These are phyloP conservation scores for Populus euphratica DNA, from an alignment of 345 rosid species.

Conservation along the genomic window DNA sequence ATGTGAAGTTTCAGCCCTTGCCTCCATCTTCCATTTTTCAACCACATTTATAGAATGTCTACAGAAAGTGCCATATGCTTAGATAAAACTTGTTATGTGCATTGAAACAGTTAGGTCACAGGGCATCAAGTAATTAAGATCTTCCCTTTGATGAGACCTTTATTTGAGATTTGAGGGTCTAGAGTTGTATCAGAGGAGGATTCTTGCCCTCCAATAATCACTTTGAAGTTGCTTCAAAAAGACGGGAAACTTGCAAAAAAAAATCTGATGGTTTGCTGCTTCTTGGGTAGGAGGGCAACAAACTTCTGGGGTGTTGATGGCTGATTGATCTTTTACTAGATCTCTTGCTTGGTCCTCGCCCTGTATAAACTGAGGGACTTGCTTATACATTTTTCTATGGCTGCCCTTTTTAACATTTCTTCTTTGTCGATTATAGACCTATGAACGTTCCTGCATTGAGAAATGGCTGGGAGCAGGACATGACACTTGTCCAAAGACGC, in stretches of 20 bases:
- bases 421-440: slow-evolving; percentile 56
- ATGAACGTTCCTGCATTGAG: slow-evolving; percentile 89
- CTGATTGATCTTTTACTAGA: not conserved
- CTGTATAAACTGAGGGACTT: slow-evolving; percentile 1
- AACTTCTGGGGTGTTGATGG: not conserved
- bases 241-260: not conserved
- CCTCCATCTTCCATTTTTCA: not conserved
- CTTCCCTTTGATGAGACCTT: not conserved
- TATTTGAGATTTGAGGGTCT: not conserved
- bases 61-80: not conserved
- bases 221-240: not conserved
- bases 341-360: not conserved
- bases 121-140: not conserved
- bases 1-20: not conserved
- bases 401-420: slow-evolving; percentile 8
- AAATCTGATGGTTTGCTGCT: not conserved
- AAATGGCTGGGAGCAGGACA: slow-evolving; percentile 93
- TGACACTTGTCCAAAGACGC: slow-evolving; percentile 94
- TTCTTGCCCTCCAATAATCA: not conserved
- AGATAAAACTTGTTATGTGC: not conserved
- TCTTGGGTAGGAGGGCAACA: not conserved
- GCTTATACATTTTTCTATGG: not conserved
- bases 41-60: not conserved
- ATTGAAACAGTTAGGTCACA: not conserved
- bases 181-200: not conserved